A percentile compares a stretch with the other conserved stretches of the same genome.
Evolutionary conservation across 768 basidiomycete genomes (phyloP).

Genomic region (Myochromella boudieri): DNA sequence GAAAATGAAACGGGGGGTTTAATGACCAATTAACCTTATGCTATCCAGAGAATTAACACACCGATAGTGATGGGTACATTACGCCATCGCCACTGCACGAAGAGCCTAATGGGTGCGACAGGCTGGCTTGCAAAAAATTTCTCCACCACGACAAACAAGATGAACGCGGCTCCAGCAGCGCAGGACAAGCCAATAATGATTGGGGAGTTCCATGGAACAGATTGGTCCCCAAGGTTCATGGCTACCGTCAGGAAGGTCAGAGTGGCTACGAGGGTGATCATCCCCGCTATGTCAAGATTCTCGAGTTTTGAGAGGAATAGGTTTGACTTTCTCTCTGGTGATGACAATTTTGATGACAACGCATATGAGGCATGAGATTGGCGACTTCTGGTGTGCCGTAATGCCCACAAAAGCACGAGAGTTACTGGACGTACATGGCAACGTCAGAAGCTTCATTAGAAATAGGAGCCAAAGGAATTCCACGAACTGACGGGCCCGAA

Average conservation of each 20-base stretch:
- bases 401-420: slow-evolving; percentile 16
- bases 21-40: background rate
- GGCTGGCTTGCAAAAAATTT: slow-evolving; percentile 21
- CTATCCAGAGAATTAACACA: slow-evolving; percentile 3
- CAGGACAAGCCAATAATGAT: slow-evolving; percentile 22
- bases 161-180: slow-evolving; percentile 19
- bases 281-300: slow-evolving; percentile 21
- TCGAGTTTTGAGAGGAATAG: background rate
- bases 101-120: slow-evolving; percentile 20
- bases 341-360: no score
- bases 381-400: slow-evolving; percentile 7
- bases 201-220: slow-evolving; percentile 23
- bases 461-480: background rate
- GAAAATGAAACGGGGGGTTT: background rate
- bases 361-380: no score
- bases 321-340: background rate
- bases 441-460: background rate
- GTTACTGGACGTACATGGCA: slow-evolving; percentile 17
- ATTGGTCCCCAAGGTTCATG: slow-evolving; percentile 26
- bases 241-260: slow-evolving; percentile 24
- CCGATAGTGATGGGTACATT: slow-evolving; percentile 25
- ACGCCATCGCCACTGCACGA: slow-evolving; percentile 25
- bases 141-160: slow-evolving; percentile 21
- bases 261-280: slow-evolving; percentile 20
- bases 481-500: slow-evolving; percentile 24